phyloP scores from a whole-genome alignment of 768 basidiomycete species.

The Ramaria sp. region DNA sequence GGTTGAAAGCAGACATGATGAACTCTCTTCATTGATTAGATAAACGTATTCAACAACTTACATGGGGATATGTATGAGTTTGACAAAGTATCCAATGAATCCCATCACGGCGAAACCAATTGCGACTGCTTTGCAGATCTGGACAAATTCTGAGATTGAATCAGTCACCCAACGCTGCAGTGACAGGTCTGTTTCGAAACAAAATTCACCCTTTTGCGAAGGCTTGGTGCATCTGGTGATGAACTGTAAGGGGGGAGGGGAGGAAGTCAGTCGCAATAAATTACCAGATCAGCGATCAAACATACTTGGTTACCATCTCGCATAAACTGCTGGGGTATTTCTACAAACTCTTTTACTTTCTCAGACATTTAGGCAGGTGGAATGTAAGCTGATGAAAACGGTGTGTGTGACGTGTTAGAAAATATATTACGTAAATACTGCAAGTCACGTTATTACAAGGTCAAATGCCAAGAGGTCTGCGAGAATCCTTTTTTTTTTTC shows the following conservation, averaged over 20 bases:
- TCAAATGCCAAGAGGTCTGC: no score
- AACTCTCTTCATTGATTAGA: slow-evolving; percentile 11
- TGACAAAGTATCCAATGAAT: slow-evolving; percentile 98
- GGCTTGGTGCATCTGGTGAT: slow-evolving; percentile 97
- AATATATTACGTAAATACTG: not conserved
- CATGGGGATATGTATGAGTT: slow-evolving; percentile 98
- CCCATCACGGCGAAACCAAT: slow-evolving; percentile 99
- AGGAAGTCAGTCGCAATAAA: slow-evolving; percentile 11
- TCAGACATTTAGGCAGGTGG: slow-evolving; percentile 59
- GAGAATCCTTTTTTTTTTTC: no score
- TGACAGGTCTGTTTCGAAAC: not conserved
- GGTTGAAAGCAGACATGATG: slow-evolving; percentile 2
- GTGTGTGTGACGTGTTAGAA: slow-evolving; percentile 4
- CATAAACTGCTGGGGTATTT: slow-evolving; percentile 85
- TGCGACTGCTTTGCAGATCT: slow-evolving; percentile 93
- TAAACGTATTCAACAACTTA: slow-evolving; percentile 41
- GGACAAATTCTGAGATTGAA: slow-evolving; percentile 66
- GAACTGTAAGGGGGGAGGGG: slow-evolving; percentile 63
- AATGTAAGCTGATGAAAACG: not conserved
- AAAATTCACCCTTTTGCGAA: slow-evolving; percentile 73
- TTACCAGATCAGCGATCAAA: slow-evolving; percentile 7
- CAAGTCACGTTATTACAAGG: no score
- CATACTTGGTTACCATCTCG: slow-evolving; percentile 88
- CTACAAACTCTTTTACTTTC: slow-evolving; percentile 80
- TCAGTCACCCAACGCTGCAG: not conserved